Conservation (phyloP, 73 alveolate species). For the Effrenium voratum region DNA sequence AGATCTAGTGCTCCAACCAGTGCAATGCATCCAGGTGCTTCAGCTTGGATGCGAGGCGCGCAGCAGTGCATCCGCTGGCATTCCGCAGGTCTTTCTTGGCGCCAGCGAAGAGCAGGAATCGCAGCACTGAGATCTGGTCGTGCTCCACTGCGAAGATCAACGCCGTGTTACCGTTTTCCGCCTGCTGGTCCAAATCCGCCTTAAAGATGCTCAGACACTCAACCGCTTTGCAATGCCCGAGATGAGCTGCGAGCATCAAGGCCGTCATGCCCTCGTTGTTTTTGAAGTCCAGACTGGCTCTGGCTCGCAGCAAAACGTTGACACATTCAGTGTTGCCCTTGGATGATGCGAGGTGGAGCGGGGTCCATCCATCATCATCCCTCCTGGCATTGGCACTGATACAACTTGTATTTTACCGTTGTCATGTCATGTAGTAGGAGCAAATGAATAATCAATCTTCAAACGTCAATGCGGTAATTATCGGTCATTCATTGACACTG, state of each 20-base stretch:
- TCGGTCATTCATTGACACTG: too few relatives aligned
- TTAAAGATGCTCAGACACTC: not conserved
- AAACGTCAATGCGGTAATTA: too few relatives aligned
- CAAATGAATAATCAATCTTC: too few relatives aligned
- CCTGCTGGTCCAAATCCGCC: not conserved
- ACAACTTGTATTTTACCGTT: too few relatives aligned
- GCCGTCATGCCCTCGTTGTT: conserved; percentile 7
- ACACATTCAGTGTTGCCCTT: not conserved
- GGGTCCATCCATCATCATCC: not conserved
- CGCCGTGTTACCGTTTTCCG: not conserved
- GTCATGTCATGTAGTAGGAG: too few relatives aligned
- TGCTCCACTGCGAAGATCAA: not conserved
- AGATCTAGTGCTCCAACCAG: not conserved
- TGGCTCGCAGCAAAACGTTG: not conserved
- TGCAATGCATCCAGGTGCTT: not conserved
- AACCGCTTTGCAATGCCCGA: not conserved
- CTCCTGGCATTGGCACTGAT: too few relatives aligned
- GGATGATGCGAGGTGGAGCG: not conserved
- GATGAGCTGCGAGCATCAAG: not conserved
- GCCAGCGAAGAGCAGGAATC: too few relatives aligned
- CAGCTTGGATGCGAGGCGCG: too few relatives aligned
- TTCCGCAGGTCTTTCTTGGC: too few relatives aligned
- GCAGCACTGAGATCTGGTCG: too few relatives aligned
- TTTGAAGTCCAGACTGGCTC: not conserved
- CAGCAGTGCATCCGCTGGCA: too few relatives aligned